Percentiles rank a stretch among this genome's conserved stretches.
Conservation (phyloP, 441 rosid genomes). For the Euphorbia schlechtendalii region DNA sequence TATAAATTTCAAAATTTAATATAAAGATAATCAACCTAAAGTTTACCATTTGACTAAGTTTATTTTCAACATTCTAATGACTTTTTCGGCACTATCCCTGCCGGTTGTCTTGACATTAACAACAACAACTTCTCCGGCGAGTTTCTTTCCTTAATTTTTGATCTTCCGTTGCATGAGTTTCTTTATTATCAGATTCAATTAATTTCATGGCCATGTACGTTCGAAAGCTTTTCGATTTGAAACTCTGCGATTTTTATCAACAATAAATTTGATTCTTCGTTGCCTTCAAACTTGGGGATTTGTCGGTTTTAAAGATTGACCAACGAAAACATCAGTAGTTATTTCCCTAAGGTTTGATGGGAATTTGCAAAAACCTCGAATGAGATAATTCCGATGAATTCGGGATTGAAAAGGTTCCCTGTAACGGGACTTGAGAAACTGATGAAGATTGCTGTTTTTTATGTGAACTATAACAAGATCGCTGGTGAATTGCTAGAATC, state of each 20-base stretch:
- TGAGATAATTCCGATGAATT: constrained; percentile 44
- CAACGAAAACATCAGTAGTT: constrained; percentile 48
- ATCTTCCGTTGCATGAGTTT: constrained; percentile 56
- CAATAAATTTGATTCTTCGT: constrained; percentile 53
- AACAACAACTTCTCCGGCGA: constrained; percentile 54
- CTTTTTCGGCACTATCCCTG: too few species aligned
- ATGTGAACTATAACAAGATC: constrained; percentile 56
- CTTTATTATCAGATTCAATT: constrained; percentile 64
- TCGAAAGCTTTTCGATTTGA: constrained; percentile 45
- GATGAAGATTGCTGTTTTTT: constrained; percentile 52
- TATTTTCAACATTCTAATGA: too few species aligned
- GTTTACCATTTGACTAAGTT: too few species aligned
- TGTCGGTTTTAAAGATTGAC: constrained; percentile 70
- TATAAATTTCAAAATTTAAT: too few species aligned
- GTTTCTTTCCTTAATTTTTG: constrained; percentile 52
- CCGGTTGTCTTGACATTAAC: constrained; percentile 69
- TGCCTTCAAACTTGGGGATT: constrained; percentile 67
- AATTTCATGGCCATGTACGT: constrained; percentile 50
- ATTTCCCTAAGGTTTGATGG: constrained; percentile 52
- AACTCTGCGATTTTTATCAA: constrained; percentile 64
- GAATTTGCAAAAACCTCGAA: constrained; percentile 49
- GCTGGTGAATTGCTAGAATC: constrained; percentile 61
- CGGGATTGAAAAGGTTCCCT: constrained; percentile 60
- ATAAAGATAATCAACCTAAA: too few species aligned
- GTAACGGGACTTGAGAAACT: constrained; percentile 50